phyloP scores from a whole-genome alignment of 106 monocot species.

The Chionographis japonica region DNA sequence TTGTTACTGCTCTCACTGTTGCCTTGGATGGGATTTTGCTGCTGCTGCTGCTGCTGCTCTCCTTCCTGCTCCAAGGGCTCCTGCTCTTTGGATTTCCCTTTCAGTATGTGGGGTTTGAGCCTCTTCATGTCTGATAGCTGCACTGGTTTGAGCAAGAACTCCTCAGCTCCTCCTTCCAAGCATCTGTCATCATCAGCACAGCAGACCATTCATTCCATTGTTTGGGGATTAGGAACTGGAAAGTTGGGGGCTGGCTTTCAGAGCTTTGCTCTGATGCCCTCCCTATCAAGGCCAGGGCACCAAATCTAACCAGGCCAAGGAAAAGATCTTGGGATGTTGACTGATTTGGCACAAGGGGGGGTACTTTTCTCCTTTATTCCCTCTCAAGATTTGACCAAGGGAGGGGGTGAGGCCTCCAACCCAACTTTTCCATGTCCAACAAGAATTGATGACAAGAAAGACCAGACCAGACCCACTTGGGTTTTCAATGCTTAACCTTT shows the following conservation, averaged over 20 bases:
- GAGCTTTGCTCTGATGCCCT: background rate
- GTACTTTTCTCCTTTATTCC: slow-evolving; percentile 15
- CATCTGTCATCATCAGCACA: slow-evolving; percentile 47
- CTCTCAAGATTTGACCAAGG: slow-evolving; percentile 14
- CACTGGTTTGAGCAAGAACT: slow-evolving; percentile 93
- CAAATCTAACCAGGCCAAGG: slow-evolving; percentile 30
- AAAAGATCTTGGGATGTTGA: slow-evolving; percentile 39
- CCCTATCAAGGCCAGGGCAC: background rate
- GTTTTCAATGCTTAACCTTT: too few species aligned
- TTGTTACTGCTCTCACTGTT: slow-evolving; percentile 17
- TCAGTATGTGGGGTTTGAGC: slow-evolving; percentile 70
- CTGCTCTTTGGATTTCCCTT: slow-evolving; percentile 49
- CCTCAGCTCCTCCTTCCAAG: slow-evolving; percentile 88
- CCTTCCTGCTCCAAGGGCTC: slow-evolving; percentile 3
- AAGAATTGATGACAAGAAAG: too few species aligned
- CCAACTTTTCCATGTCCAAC: too few species aligned
- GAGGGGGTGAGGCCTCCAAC: too few species aligned
- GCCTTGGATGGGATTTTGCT: background rate
- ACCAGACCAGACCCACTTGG: too few species aligned
- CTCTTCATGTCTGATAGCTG: slow-evolving; percentile 74
- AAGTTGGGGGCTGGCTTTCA: background rate
- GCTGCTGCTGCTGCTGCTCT: background rate
- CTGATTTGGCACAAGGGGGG: slow-evolving; percentile 4
- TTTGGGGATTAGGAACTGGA: background rate
- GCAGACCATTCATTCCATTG: background rate